Base-by-base conservation (phyloP, 345 rosid species). In the Populus nigra region DNA sequence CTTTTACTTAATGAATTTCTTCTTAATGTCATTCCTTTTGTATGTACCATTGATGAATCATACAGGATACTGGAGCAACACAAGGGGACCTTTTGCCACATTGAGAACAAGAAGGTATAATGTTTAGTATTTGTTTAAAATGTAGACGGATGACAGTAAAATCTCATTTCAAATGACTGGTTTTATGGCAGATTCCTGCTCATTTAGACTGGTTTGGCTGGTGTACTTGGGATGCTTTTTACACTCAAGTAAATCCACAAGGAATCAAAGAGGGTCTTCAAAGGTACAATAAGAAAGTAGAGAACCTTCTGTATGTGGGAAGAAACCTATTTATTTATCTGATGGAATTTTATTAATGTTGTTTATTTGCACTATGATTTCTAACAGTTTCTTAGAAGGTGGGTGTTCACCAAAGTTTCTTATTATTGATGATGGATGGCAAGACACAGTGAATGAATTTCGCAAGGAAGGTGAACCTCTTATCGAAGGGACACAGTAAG, bases 221-320 rank as follows among this genome's bases (percentile, higher is more conserved):
- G 96, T 89, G 92, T 85, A 90, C 91, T 25, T 90, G 92, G 96
- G 96, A 91, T 86, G 92, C 93, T 20, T 90, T 91, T 69, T 90
- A 91, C 65, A 78, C 73, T 4, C 82, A 81, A 63, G 91, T 90
- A 50, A 81, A 80, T 76, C 88, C 90, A 13, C 87, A 63, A 18
- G 91, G 89, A 73, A 84, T 88, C 76, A 77, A 81, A 81, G 85
- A 90, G 72, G 91, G 92, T 50, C 89, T 91, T 81, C 84, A 84
- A 15, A 83, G 95, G 92, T 88, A 85, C 45, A 68, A 61, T 27
- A 13, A 63, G 55, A 41, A 45, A 61, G 35, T 35, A 22, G 23
- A 7, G 15, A 1, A 35, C 6, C 22, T 22, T 79, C 68, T 1
- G 18, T 67, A 70, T 35, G 10, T 65, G 12, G 67, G 45, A 27